Conservation (phyloP, 345 rosid species). For the Salix udensis region DNA sequence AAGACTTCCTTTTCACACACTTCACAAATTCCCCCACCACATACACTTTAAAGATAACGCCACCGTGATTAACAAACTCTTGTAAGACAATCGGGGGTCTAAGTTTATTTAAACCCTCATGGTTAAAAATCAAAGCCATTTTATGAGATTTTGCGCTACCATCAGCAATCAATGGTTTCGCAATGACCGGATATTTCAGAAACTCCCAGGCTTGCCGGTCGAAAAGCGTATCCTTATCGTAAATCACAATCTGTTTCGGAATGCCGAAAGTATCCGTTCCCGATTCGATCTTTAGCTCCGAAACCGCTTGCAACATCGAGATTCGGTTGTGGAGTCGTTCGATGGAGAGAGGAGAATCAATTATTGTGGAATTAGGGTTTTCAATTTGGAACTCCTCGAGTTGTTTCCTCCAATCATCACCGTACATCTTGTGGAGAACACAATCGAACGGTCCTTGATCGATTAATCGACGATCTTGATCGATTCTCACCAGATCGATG, state of each 20-base stretch:
- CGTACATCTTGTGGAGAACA: conserved; percentile 53
- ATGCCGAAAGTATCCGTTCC: conserved; percentile 36
- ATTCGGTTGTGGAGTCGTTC: conserved; percentile 47
- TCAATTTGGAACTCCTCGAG: conserved; percentile 26
- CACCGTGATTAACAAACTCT: conserved; percentile 67
- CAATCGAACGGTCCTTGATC: conserved; percentile 62
- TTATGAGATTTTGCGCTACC: conserved; percentile 58
- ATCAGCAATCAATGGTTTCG: conserved; percentile 57
- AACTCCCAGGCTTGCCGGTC: conserved; percentile 34
- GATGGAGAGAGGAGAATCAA: conserved; percentile 50
- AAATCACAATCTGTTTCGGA: conserved; percentile 57
- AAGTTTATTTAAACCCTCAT: conserved; percentile 45
- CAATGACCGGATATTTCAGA: conserved; percentile 55
- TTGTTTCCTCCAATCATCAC: conserved; percentile 46
- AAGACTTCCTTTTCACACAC: conserved; percentile 56
- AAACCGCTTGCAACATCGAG: conserved; percentile 60
- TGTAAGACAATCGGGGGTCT: conserved; percentile 58
- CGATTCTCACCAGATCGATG: conserved; percentile 48
- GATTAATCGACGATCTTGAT: conserved; percentile 27
- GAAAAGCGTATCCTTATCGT: conserved; percentile 42
- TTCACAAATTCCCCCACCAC: conserved; percentile 53
- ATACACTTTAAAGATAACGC: conserved; percentile 59
- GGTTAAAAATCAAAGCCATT: conserved; percentile 52
- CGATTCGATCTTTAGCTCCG: conserved; percentile 38
- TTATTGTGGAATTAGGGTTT: conserved; percentile 36